A percentile compares a stretch with the other conserved stretches of the same genome.
These are phyloP conservation scores for Phalaenopsis aphrodite DNA, from an alignment of 106 monocot species.

Conservation along the genomic window DNA sequence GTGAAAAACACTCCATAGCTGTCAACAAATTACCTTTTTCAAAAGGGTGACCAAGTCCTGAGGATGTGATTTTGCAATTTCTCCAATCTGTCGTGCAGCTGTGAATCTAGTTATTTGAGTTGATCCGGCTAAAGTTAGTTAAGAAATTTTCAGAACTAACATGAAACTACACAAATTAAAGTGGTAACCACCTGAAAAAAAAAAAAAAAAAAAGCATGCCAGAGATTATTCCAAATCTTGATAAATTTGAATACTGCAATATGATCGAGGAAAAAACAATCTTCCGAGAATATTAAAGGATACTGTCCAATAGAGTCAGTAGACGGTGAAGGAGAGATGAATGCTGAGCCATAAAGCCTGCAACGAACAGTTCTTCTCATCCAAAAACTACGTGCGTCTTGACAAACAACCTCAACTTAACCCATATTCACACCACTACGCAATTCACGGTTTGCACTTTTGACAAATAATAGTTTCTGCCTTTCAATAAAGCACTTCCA, in stretches of 20 bases:
- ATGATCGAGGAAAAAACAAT: background rate
- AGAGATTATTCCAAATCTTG: background rate
- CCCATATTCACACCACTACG: slow-evolving; percentile 1
- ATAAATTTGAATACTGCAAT: slow-evolving; percentile 15
- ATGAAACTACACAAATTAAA: background rate
- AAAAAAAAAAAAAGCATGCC: slow-evolving; percentile 10
- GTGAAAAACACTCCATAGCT: background rate
- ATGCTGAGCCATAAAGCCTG: slow-evolving; percentile 72
- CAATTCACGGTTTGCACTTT: slow-evolving; percentile 1
- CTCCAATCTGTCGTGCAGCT: slow-evolving; percentile 94
- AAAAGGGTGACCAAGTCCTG: slow-evolving; percentile 67
- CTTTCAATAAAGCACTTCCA: slow-evolving; percentile 6
- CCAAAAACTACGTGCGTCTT: slow-evolving; percentile 22
- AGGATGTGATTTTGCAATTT: slow-evolving; percentile 91
- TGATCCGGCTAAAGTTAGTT: slow-evolving; percentile 74
- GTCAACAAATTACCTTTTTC: slow-evolving; percentile 51
- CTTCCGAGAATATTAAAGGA: slow-evolving; percentile 29
- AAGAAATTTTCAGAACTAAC: slow-evolving; percentile 12
- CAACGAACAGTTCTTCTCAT: slow-evolving; percentile 34
- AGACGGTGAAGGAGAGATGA: slow-evolving; percentile 94
- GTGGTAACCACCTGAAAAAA: background rate
- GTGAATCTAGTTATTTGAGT: slow-evolving; percentile 86
- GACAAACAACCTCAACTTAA: slow-evolving; percentile 5
- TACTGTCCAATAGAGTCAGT: slow-evolving; percentile 94
- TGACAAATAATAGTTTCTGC: background rate